Base-by-base conservation (phyloP, 1,284 basidiomycete species). In the Puccinia hordei region DNA sequence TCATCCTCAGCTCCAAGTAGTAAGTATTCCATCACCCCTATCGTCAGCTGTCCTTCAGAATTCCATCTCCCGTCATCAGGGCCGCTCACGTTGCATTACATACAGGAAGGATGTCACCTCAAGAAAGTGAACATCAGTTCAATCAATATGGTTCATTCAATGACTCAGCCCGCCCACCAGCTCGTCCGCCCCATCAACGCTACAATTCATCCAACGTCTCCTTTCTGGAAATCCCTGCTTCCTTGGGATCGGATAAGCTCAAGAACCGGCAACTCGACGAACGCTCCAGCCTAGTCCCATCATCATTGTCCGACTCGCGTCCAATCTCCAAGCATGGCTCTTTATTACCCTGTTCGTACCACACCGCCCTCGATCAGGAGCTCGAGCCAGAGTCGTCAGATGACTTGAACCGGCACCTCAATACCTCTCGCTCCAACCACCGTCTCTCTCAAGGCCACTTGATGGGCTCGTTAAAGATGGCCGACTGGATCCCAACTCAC, bases 361-460 rank as follows among this genome's bases (percentile, higher is more conserved):
- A 68, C 41, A 30, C n/a, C 8, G 10, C 66, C 33, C 22, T 49
- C 44, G 66, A 44, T 17, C 41, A 68, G 24, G 22, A 68, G n/a
- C 46, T 68, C 41, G 22, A 68, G 27, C 41, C 41, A 8, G 66
- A 49, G 2, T 68, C 66, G n/a, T 27, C 46, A 22, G 24, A 68
- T 46, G 66, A 68, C 30, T 33, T 68, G 41, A 68, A 72, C 49
- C 46, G 69, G 9, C 69, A 72, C 33, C 69, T 72, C 69, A 72
- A 72, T 33, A 49, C 69, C 33, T 72, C 49, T 22, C 44, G 24
- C 22, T 17, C 49, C 24, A 51, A 35, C 49, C 69, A 72, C 38
- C 69, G 69, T 72, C n/a, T 55, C 44, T 72, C 69, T n/a, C 69
- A 55, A 13, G 69, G 69, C 33, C 69, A 49, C 19, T 55, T 72